Evolutionary conservation across 345 rosid species (phyloP).

Genomic region (Brassica napus): DNA sequence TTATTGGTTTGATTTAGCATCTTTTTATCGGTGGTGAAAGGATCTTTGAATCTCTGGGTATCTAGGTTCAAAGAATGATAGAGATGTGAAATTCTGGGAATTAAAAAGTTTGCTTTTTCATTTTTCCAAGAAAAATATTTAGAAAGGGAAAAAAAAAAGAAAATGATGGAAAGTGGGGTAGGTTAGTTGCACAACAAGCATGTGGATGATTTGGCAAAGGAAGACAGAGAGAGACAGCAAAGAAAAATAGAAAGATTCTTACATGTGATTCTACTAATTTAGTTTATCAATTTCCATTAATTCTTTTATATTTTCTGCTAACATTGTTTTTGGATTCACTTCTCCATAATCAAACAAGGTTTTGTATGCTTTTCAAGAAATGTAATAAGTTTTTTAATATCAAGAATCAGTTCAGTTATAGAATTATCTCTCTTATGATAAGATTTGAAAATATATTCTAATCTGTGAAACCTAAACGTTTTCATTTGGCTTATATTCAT

Average conservation of each 20-base stretch:
- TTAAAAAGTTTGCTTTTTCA: conserved; percentile 9
- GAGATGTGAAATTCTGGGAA: conserved; percentile 25
- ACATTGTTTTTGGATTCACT: conserved; percentile 4
- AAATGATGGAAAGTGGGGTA: conserved; percentile 37
- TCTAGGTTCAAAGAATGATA: conserved; percentile 12
- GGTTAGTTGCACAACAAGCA: conserved; percentile 46
- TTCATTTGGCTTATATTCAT: neutral
- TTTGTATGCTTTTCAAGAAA: neutral
- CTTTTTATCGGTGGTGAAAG: conserved; percentile 3
- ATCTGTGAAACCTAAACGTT: neutral
- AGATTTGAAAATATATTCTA: neutral
- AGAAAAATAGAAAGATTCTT: conserved; percentile 31
- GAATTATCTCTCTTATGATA: neutral
- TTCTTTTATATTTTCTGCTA: neutral
- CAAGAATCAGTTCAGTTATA: neutral
- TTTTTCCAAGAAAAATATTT: conserved; percentile 12
- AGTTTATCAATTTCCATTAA: neutral
- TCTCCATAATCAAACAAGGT: neutral
- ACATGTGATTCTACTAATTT: conserved; percentile 36
- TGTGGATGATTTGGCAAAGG: conserved; percentile 43
- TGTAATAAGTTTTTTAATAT: neutral
- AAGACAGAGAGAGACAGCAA: conserved; percentile 22
- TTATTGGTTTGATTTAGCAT: conserved; percentile 5
- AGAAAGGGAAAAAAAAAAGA: conserved; percentile 4
- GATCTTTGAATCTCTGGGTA: conserved; percentile 19